Base-by-base conservation (phyloP, 306 rosid genomes). In the Cicer pinnatifidum region DNA sequence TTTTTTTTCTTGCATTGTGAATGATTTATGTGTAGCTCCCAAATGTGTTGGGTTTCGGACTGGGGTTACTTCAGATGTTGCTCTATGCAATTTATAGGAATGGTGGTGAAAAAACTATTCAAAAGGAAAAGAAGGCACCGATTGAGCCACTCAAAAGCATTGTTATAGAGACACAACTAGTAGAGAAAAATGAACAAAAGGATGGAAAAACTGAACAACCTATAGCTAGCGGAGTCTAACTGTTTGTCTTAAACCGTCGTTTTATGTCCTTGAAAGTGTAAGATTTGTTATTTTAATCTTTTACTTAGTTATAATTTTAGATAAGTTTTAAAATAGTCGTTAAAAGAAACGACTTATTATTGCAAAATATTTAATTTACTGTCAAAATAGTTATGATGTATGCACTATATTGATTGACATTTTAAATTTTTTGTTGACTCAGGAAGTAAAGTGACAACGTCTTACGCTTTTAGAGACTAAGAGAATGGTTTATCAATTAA, bases 21-120 rank as follows among this genome's bases (percentile, higher is more conserved):
- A 16, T 64, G 11, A 41, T 63, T 15, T 5, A 40, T 61, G 23
- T 69, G 53, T 35, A 92, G 98, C 79, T 89, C 3, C 98, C 98
- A 75, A 91, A 93, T 68, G 75, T 89, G 28, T 9, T 93, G 72
- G 98, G 98, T 0, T 91, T 93, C 20, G 78, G 38, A 1, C 65
- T 91, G 76, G 97, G 97, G 33, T 64, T 89, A 11, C 13, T 91
- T 56, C 96, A 93, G 81, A 91, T 93, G 96, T 11, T 91, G 66
- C 73, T 93, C 3, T 91, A 91, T 23, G 91, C 56, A 16, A 72
- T 91, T 4, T 93, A 83, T 81, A 86, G 88, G 76, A 86, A 83
- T 20, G 72, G 80, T 53, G 12, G 46, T n/a, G 76, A 84, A 9
- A 76, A 76, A 45, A 56, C 0, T 4, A 51, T 39, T 3, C 57